Percentiles rank a stretch among this genome's conserved stretches.
Evolutionary conservation across 2,329 filamentous ascomycete species (phyloP).

Genomic region (Cadophora malorum): DNA sequence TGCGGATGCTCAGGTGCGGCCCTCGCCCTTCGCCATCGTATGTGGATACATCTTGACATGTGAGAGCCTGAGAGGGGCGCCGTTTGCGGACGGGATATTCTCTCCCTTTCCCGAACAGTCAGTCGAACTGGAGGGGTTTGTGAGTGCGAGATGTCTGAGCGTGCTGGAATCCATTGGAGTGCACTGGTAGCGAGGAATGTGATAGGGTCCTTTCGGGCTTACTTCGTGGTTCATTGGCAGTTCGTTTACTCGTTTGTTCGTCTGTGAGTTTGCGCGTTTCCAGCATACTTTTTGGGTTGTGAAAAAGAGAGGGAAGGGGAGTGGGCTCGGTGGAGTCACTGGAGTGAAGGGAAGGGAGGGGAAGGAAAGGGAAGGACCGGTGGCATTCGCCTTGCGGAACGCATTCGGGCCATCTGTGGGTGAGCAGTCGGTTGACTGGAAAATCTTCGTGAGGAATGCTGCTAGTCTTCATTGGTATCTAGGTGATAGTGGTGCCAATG

Average conservation of each 20-base stretch:
- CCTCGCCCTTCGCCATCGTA: not conserved
- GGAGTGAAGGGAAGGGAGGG: not conserved
- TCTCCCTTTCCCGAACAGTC: not conserved
- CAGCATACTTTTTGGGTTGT: no score
- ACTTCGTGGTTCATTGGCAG: not conserved
- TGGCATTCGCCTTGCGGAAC: not conserved
- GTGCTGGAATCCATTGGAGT: not conserved
- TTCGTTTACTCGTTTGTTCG: not conserved
- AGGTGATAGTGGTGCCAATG: not conserved
- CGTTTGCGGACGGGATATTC: slow-evolving; percentile 1
- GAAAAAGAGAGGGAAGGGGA: no score
- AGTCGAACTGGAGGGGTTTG: no score
- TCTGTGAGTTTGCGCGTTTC: not conserved
- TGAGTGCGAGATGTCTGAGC: not conserved
- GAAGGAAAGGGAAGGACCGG: not conserved
- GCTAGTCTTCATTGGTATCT: not conserved
- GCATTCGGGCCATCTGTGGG: not conserved
- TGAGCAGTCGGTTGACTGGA: not conserved
- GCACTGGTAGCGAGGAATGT: no score
- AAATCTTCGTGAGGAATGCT: not conserved
- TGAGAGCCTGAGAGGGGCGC: not conserved
- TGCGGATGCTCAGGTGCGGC: not conserved
- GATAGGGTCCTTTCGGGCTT: no score
- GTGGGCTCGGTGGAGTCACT: no score
- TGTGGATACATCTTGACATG: not conserved